Percentiles rank a stretch among this genome's conserved stretches.
Evolutionary conservation across 1,284 basidiomycete genomes (phyloP).

Genomic region (Ustilago trichophora): DNA sequence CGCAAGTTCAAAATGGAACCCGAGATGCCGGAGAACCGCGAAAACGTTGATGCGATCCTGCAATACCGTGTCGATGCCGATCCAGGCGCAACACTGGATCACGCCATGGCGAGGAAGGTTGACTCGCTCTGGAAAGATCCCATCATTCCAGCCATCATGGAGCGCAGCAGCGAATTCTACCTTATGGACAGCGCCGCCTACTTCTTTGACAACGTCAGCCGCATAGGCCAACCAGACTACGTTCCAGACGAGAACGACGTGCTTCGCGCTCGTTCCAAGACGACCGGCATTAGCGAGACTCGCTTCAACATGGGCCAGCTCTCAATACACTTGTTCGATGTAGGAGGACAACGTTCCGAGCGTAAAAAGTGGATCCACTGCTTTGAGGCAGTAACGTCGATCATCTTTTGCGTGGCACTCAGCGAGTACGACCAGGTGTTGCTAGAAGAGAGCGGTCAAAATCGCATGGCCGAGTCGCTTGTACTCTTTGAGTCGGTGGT

Average conservation of each 20-base stretch:
- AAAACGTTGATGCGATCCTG: slow-evolving; percentile 72
- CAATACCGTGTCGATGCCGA: slow-evolving; percentile 62
- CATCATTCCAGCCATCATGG: slow-evolving; percentile 84
- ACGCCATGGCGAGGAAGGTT: slow-evolving; percentile 75
- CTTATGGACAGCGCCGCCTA: slow-evolving; percentile 95
- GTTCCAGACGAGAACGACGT: slow-evolving; percentile 89
- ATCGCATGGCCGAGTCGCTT: slow-evolving; percentile 93
- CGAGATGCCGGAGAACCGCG: slow-evolving; percentile 75
- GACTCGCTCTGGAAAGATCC: slow-evolving; percentile 89
- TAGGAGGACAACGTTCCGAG: slow-evolving; percentile 63
- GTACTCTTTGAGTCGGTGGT: slow-evolving; percentile 94
- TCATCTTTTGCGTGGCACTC: slow-evolving; percentile 66
- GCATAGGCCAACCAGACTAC: slow-evolving; percentile 83
- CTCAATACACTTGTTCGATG: slow-evolving; percentile 64
- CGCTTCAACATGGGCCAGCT: slow-evolving; percentile 69
- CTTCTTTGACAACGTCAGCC: slow-evolving; percentile 85
- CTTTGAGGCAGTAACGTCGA: slow-evolving; percentile 62
- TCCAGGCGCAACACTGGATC: slow-evolving; percentile 65
- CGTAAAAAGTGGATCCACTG: slow-evolving; percentile 66
- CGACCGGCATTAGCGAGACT: slow-evolving; percentile 91
- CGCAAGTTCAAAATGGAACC: slow-evolving; percentile 88
- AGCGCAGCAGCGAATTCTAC: slow-evolving; percentile 88
- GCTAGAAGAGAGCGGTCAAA: slow-evolving; percentile 70
- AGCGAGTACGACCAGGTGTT: slow-evolving; percentile 63
- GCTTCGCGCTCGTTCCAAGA: slow-evolving; percentile 86